Conservation (phyloP, 306 rosid species). For the Castanopsis chinensis region DNA sequence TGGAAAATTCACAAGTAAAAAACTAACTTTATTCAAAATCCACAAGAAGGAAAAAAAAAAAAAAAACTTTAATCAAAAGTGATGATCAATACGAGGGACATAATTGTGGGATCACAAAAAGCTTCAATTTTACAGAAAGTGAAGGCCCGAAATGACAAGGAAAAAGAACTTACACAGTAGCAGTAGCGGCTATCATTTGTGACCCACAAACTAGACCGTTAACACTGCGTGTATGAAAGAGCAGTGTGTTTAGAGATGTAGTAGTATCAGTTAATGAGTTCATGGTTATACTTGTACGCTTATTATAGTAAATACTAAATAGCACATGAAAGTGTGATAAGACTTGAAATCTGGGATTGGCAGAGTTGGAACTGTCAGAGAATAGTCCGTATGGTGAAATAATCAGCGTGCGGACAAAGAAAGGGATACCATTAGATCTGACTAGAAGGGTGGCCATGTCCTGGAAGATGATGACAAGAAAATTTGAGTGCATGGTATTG, state of each 20-base stretch:
- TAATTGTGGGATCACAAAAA: neutral
- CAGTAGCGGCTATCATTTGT: neutral
- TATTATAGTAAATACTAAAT: too few species aligned
- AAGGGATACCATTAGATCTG: neutral
- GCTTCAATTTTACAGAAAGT: neutral
- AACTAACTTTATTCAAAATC: neutral
- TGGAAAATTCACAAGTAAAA: neutral
- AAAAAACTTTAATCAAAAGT: neutral
- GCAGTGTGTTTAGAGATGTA: too few species aligned
- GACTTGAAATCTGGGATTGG: too few species aligned
- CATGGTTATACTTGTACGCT: too few species aligned
- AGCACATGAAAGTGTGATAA: too few species aligned
- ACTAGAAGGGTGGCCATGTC: neutral
- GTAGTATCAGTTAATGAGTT: too few species aligned
- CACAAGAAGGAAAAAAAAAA: neutral
- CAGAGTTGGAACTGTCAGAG: too few species aligned
- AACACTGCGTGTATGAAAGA: neutral
- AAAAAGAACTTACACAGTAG: neutral
- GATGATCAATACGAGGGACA: neutral
- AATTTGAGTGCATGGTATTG: too few species aligned
- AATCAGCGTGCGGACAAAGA: neutral
- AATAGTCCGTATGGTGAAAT: too few species aligned
- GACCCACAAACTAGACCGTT: neutral
- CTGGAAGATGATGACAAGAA: too few species aligned
- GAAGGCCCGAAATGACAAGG: neutral